These are phyloP conservation scores for Periconia macrospinosa DNA, from an alignment of 2,329 filamentous ascomycete species.

Conservation along the genomic window DNA sequence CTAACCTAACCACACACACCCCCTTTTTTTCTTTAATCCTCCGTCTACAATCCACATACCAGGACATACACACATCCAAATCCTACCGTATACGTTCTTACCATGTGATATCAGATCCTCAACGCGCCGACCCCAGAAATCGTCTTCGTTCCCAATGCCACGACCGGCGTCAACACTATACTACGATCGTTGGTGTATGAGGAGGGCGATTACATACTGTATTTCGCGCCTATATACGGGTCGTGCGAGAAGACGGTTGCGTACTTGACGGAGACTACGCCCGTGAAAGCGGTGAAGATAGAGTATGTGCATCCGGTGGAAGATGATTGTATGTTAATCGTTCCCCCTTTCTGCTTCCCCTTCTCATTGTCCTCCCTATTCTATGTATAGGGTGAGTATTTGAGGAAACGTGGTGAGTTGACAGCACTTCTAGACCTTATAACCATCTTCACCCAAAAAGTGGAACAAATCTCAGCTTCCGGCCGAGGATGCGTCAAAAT, in stretches of 20 bases:
- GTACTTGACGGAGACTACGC: slow-evolving; percentile 70
- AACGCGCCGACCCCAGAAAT: slow-evolving; percentile 66
- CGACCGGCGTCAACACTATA: slow-evolving; percentile 74
- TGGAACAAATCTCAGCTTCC: slow-evolving; percentile 54
- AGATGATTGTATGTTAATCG: slow-evolving; percentile 51
- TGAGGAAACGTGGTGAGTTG: too few species aligned
- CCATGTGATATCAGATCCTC: slow-evolving; percentile 53
- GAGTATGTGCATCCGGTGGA: slow-evolving; percentile 68
- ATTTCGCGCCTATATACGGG: slow-evolving; percentile 78
- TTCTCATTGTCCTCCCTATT: neutral
- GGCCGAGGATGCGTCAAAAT: slow-evolving; percentile 68
- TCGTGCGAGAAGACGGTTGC: slow-evolving; percentile 74
- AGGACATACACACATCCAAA: slow-evolving; percentile 43
- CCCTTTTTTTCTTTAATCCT: neutral
- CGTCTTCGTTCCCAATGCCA: slow-evolving; percentile 82
- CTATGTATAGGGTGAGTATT: too few species aligned
- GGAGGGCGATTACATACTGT: slow-evolving; percentile 73
- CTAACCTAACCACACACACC: neutral
- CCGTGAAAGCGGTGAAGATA: slow-evolving; percentile 57
- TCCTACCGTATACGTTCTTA: slow-evolving; percentile 15
- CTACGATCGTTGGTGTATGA: slow-evolving; percentile 74
- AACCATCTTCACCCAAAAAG: slow-evolving; percentile 59
- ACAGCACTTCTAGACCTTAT: slow-evolving; percentile 65
- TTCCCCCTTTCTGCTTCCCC: too few species aligned
- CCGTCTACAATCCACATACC: neutral